Conservation (phyloP, 192 early-diverging fungal species). For the Phlyctochytrium bullatum region DNA sequence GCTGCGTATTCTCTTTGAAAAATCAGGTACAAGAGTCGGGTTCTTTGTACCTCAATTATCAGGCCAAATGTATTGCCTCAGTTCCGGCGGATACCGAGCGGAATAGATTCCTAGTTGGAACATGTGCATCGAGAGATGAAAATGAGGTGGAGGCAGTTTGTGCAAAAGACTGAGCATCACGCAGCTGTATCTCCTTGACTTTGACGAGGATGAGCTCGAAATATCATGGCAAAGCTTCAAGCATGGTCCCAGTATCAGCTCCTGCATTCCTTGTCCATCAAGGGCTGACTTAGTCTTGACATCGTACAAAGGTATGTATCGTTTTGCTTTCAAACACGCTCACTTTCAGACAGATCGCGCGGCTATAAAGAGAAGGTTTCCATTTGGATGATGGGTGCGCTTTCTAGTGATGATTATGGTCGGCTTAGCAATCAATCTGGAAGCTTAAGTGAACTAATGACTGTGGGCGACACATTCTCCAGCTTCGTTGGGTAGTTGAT, state of each 20-base stretch:
- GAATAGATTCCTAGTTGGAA: conserved; percentile 73
- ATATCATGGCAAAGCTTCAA: conserved; percentile 55
- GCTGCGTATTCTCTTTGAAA: too few relatives aligned
- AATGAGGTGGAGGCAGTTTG: background rate
- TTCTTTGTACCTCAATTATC: background rate
- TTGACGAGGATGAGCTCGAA: conserved; percentile 70
- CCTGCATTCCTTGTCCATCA: conserved; percentile 59
- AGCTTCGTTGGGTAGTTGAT: conserved; percentile 4
- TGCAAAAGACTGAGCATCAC: background rate
- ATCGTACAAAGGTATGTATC: conserved; percentile 38
- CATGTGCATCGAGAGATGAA: conserved; percentile 15
- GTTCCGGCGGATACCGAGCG: conserved; percentile 61
- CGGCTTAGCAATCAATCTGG: conserved; percentile 33
- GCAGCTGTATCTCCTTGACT: conserved; percentile 67
- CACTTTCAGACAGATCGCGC: background rate
- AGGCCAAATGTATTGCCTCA: conserved; percentile 46
- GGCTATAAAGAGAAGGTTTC: conserved; percentile 26
- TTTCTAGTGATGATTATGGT: conserved; percentile 25
- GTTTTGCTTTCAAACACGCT: background rate
- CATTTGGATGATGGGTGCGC: conserved; percentile 31
- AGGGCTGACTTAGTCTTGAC: conserved; percentile 63
- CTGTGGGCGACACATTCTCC: conserved; percentile 17
- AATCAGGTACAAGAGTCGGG: conserved; percentile 70
- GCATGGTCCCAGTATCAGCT: conserved; percentile 67
- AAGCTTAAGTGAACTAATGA: conserved; percentile 28